These are phyloP conservation scores for Tolypocladium pustulatum DNA, from an alignment of 2,329 filamentous ascomycete genomes.

Conservation along the genomic window DNA sequence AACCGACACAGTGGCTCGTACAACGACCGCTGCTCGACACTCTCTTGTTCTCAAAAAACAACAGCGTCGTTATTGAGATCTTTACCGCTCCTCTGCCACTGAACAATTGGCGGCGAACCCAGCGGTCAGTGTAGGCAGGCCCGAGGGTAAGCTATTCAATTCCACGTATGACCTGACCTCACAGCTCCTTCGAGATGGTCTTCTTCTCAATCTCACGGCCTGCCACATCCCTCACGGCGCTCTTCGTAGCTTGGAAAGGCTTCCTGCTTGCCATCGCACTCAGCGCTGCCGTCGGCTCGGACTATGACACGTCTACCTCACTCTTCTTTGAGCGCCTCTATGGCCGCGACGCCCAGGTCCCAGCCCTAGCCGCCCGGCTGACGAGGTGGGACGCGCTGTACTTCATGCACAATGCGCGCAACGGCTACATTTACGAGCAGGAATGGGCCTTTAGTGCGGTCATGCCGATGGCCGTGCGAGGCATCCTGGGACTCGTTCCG, in stretches of 20 bases:
- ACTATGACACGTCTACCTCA: conserved; percentile 71
- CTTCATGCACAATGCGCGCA: conserved; percentile 50
- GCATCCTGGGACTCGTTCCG: conserved; percentile 18
- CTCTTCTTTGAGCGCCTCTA: conserved; percentile 27
- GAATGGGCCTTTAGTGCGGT: conserved; percentile 69
- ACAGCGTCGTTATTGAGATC: background rate
- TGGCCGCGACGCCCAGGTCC: conserved; percentile 24
- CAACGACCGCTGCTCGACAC: background rate
- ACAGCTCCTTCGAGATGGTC: background rate
- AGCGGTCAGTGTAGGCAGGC: background rate
- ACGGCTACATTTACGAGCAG: conserved; percentile 66
- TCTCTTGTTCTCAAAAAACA: background rate
- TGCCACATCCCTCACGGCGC: conserved; percentile 11
- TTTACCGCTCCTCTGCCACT: background rate
- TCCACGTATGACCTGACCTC: background rate
- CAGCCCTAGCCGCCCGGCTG: conserved; percentile 43
- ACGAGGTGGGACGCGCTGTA: conserved; percentile 78
- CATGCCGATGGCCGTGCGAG: conserved; percentile 32
- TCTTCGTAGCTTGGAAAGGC: conserved; percentile 57
- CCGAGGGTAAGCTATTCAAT: background rate
- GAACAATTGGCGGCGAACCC: too few relatives aligned
- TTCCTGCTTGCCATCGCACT: conserved; percentile 53
- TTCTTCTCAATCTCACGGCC: conserved; percentile 8
- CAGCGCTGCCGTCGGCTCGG: conserved; percentile 39
- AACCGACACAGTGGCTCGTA: background rate